phyloP scores from a whole-genome alignment of 1,139 yeast genomes.

The Protomyces lactucae-debilis region DNA sequence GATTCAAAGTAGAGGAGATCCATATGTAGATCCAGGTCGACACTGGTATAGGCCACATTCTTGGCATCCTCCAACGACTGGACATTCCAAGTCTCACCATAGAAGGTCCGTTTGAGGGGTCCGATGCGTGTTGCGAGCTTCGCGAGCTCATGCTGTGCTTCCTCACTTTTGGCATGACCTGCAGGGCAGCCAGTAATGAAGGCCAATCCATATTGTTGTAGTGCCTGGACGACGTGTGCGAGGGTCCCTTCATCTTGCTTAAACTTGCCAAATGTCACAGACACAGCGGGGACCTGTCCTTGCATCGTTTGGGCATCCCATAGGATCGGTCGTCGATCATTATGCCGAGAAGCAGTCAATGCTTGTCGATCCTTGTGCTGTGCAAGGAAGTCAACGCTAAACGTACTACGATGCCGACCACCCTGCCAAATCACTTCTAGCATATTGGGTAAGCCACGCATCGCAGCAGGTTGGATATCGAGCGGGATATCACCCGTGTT shows the following conservation, averaged over 20 bases:
- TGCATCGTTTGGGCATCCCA: conserved; percentile 36
- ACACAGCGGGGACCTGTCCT: conserved; percentile 34
- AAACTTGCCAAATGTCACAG: conserved; percentile 46
- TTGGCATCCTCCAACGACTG: conserved; percentile 57
- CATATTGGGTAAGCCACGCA: conserved; percentile 39
- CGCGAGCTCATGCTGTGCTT: conserved; percentile 40
- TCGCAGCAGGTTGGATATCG: conserved; percentile 35
- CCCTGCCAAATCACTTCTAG: conserved; percentile 54
- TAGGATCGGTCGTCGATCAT: conserved; percentile 45
- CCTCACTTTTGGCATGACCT: conserved; percentile 35
- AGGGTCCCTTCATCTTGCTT: conserved; percentile 44
- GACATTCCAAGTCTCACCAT: conserved; percentile 71
- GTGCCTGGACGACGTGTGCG: conserved; percentile 44
- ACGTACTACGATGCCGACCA: conserved; percentile 41
- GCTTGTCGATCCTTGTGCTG: conserved; percentile 44
- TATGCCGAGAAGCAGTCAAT: conserved; percentile 36
- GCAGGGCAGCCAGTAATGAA: conserved; percentile 53
- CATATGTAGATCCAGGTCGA: conserved; percentile 71
- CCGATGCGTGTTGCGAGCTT: conserved; percentile 59
- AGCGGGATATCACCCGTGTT: conserved; percentile 52
- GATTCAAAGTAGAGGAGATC: conserved; percentile 74
- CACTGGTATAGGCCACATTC: conserved; percentile 68
- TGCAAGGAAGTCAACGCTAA: conserved; percentile 48
- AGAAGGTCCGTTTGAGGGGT: conserved; percentile 66
- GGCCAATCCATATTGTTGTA: conserved; percentile 58